Evolutionary conservation across 495 filamentous ascomycete species (phyloP).

Genomic region (Viridothelium virens): DNA sequence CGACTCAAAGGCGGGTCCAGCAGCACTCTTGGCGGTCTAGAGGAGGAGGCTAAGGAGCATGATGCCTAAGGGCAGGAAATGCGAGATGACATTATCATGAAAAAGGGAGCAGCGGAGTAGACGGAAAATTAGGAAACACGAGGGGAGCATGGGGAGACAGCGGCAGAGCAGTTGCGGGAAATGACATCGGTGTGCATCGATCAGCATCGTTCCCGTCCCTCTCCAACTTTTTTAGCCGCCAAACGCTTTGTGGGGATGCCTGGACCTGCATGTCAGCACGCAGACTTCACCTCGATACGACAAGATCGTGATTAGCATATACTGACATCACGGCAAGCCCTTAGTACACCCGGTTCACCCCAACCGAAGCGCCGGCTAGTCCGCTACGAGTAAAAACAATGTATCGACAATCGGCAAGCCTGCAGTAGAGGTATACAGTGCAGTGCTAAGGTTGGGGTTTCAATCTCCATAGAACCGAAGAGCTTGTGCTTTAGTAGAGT

Average conservation of each 20-base stretch:
- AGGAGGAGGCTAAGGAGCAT: too few species aligned
- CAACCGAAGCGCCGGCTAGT: too few species aligned
- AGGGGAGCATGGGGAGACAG: neutral
- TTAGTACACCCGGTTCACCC: too few species aligned
- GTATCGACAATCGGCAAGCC: too few species aligned
- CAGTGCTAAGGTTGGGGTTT: too few species aligned
- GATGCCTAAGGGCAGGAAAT: neutral
- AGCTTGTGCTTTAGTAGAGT: too few species aligned
- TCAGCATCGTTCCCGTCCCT: neutral
- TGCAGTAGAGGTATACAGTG: too few species aligned
- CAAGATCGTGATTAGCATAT: too few species aligned
- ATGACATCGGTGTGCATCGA: conserved; percentile 10
- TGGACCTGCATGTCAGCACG: neutral
- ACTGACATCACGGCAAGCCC: too few species aligned
- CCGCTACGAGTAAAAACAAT: too few species aligned
- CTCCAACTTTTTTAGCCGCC: neutral
- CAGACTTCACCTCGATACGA: too few species aligned
- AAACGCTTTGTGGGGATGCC: neutral
- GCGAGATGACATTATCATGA: neutral
- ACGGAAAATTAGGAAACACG: conserved; percentile 4
- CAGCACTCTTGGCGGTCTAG: neutral
- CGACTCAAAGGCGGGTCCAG: neutral
- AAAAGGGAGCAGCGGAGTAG: neutral
- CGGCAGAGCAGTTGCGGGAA: neutral
- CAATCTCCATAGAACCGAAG: too few species aligned